Evolutionary conservation across 495 filamentous ascomycete genomes (phyloP), one percentile per base, ranked within the genome.

Genomic region (Neurospora sp.): DNA sequence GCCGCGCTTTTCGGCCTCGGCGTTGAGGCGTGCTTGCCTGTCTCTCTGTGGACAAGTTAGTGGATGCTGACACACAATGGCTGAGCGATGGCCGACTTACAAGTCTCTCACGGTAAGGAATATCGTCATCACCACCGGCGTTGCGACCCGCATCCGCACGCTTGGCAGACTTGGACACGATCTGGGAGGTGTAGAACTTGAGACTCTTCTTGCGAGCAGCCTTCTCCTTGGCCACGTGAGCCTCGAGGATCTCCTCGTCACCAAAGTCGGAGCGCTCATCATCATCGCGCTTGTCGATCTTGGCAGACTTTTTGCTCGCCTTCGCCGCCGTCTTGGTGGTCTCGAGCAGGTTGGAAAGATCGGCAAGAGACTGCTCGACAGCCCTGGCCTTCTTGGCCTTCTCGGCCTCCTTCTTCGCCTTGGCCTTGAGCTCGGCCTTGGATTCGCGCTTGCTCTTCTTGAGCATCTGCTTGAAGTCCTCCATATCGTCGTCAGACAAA

Each of bases 141-240:
- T 95, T 91, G 70, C 90, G 88, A 70, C 92, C 93, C 35, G 93
- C 93, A n/a, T 85, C 89, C 5, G 85, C 90, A 41, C 96, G 93
- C 77, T 92, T 94, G 82, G 92, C 94, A 71, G 91, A 87, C 81
- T 97, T 97, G 78, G 97, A 94, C 38, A 92, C 91, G 71, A 98
- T 92, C 78, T 98, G 96, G 6, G 93, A 96, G 35, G 96, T 97
- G 86, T 99, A 98, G 83, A 99, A 99, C 70, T 93, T 90, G 45
- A 99, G 89, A 73, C 86, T 92, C 82, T 94, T 96, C 85, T 94
- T 97, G 76, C 91, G 90, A 69, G 86, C 84, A 4, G 89, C 92
- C 82, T 98, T 99, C 73, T 96, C 92, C 69, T 90, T 91, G 0
- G 91, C 90, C 72, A 82, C 76, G 71, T 80, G 82, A 20, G 80